Evolutionary conservation across 306 rosid species (phyloP).

Genomic region (Carpinus fangiana): DNA sequence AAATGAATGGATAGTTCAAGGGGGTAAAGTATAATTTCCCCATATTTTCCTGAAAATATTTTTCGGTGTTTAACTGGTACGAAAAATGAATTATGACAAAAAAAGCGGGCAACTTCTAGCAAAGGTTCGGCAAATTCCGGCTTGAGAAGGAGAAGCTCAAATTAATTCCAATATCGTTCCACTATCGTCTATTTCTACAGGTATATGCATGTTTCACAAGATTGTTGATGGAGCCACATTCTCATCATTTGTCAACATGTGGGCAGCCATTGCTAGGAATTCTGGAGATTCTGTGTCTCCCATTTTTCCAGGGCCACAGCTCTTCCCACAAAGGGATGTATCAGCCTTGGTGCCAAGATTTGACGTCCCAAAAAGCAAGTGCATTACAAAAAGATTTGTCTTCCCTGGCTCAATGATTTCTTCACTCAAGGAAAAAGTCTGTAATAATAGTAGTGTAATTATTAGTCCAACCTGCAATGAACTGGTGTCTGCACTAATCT

Average conservation of each 20-base stretch:
- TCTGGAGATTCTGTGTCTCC: not conserved
- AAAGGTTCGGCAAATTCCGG: too few species aligned
- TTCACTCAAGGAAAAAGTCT: constrained; percentile 31
- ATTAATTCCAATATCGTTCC: too few species aligned
- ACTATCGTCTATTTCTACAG: too few species aligned
- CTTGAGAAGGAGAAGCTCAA: too few species aligned
- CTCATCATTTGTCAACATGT: constrained; percentile 38
- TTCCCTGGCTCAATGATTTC: constrained; percentile 36
- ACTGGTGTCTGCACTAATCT: constrained; percentile 43
- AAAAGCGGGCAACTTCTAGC: too few species aligned
- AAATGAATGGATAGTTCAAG: too few species aligned
- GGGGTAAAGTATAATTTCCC: too few species aligned
- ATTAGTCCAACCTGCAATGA: constrained; percentile 36
- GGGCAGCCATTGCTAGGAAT: constrained; percentile 30
- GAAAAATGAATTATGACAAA: too few species aligned
- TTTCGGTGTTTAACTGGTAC: too few species aligned
- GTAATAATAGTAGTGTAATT: not conserved
- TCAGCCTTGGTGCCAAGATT: constrained; percentile 3
- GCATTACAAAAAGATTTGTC: constrained; percentile 35
- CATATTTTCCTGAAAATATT: too few species aligned
- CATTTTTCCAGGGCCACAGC: constrained; percentile 25
- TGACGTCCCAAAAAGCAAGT: constrained; percentile 11
- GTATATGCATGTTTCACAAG: constrained; percentile 41
- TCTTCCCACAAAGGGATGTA: constrained; percentile 25
- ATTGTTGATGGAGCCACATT: constrained; percentile 43